phyloP scores from a whole-genome alignment of 2,329 filamentous ascomycete genomes.

The Claviceps africana region DNA sequence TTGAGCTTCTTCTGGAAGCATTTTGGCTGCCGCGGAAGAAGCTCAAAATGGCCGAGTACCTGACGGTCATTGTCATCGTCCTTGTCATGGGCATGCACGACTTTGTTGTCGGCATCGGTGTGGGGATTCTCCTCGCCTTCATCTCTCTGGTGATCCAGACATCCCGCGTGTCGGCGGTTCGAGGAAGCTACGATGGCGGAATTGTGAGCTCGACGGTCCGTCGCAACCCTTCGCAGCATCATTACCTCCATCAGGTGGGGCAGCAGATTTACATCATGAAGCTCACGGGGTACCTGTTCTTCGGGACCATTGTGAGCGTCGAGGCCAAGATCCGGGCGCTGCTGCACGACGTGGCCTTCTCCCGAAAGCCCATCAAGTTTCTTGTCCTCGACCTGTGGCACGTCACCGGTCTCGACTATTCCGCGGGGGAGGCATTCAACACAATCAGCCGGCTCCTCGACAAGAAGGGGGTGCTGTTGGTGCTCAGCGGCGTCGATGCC shows the following conservation, averaged over 20 bases:
- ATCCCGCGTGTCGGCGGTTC: conserved; percentile 75
- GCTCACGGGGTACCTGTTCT: conserved; percentile 90
- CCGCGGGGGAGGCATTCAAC: conserved; percentile 86
- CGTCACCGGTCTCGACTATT: conserved; percentile 90
- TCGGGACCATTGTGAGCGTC: conserved; percentile 91
- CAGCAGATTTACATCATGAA: conserved; percentile 85
- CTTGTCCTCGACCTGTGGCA: conserved; percentile 79
- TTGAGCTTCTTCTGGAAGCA: conserved; percentile 81
- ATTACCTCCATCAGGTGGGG: conserved; percentile 74
- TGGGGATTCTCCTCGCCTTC: conserved; percentile 85
- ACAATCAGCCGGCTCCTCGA: conserved; percentile 75
- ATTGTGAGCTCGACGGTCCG: conserved; percentile 86
- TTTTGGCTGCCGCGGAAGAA: conserved; percentile 81
- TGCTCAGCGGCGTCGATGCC: conserved; percentile 70
- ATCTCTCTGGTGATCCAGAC: conserved; percentile 84
- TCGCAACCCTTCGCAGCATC: conserved; percentile 75
- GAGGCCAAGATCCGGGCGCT: conserved; percentile 75
- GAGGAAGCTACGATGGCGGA: conserved; percentile 79
- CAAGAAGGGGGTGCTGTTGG: conserved; percentile 63
- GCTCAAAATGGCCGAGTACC: conserved; percentile 72
- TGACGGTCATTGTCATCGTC: conserved; percentile 81
- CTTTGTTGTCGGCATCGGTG: conserved; percentile 85
- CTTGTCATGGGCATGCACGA: conserved; percentile 94
- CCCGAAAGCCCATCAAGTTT: conserved; percentile 68
- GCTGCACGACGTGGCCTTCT: conserved; percentile 71